Evolutionary conservation across 306 rosid species (phyloP), one percentile per base, ranked within the genome.

Genomic region (Prunus salicina): DNA sequence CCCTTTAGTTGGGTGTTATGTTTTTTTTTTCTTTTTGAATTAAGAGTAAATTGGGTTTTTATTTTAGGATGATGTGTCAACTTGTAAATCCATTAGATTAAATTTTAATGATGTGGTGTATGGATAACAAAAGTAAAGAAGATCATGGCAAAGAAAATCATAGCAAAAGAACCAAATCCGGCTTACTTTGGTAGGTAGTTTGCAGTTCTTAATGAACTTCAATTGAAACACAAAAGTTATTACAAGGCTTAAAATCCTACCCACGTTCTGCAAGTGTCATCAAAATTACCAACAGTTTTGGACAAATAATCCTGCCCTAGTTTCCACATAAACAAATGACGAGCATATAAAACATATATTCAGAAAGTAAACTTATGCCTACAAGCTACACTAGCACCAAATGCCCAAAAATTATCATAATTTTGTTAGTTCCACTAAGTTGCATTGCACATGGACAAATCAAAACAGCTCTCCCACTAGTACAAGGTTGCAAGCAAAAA

Each of bases 371-470:
- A 27, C 18, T 49, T 61, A 73, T 61, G 58, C 69, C 78, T 2
- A 18, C 58, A 11, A 12, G 46, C 68, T 45, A 43, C 12, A 19
- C 62, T 57, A 73, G 43, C 46, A 78, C 72, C 60, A 77, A 41
- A 78, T 52, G 57, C 80, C 43, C 78, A 84, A 71, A 86, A 73
- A 60, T 79, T 79, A 80, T 52, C 85, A 69, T 63, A 50, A 72
- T 80, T 80, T 73, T 73, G 76, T 86, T 83, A 81, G 83, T 76
- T 60, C 58, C 28, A 46, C 78, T 47, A 79, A 76, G 66, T 72
- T 43, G 86, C 83, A 83, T 72, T 77, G 81, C 94, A 80, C 85
- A 78, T 47, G 62, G 68, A 78, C 75, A 79, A 66, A 49, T 46
- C 49, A 45, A 30, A 62, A 58, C 52, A 60, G 76, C 76, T 41